Percentiles rank a stretch among this genome's conserved stretches.
Conservation (phyloP, 1,284 basidiomycete species). For the Takashimella koratensis region DNA sequence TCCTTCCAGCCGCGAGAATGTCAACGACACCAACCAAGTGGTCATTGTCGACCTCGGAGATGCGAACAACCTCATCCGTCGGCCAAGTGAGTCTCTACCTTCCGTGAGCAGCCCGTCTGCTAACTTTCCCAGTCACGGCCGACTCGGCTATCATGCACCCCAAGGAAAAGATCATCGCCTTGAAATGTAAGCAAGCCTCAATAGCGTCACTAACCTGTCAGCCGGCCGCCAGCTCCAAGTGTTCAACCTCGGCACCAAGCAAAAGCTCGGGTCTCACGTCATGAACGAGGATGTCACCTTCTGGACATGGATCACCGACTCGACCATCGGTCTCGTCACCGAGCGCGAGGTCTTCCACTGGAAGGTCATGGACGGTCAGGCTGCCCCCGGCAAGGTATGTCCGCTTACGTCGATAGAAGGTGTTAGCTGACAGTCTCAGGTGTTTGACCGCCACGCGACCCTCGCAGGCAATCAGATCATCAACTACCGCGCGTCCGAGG, state of each 20-base stretch:
- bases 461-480: slow-evolving; percentile 95
- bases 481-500: slow-evolving; percentile 88
- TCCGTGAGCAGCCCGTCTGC: slow-evolving; percentile 7
- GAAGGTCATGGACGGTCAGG: slow-evolving; percentile 56
- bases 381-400: slow-evolving; percentile 42
- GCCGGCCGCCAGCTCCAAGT: slow-evolving; percentile 93
- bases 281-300: slow-evolving; percentile 95
- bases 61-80: slow-evolving; percentile 90
- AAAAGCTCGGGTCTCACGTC: slow-evolving; percentile 93
- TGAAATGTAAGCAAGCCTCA: slow-evolving; percentile 65
- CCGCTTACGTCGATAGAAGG: background rate
- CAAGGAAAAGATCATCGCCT: slow-evolving; percentile 90
- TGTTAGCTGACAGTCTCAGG: slow-evolving; percentile 63
- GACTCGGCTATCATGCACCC: slow-evolving; percentile 99
- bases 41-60: slow-evolving; percentile 95
- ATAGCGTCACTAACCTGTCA: slow-evolving; percentile 39
- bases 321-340: slow-evolving; percentile 91
- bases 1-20: slow-evolving; percentile 36
- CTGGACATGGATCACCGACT: slow-evolving; percentile 97
- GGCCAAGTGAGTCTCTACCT: slow-evolving; percentile 62
- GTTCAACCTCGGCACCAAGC: slow-evolving; percentile 96
- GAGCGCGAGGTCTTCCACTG: slow-evolving; percentile 93
- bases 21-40: slow-evolving; percentile 81
- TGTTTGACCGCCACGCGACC: slow-evolving; percentile 96
- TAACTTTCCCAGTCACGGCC: slow-evolving; percentile 75